phyloP scores from a whole-genome alignment of 2,329 filamentous ascomycete species.

The Helicocarpus griseus region DNA sequence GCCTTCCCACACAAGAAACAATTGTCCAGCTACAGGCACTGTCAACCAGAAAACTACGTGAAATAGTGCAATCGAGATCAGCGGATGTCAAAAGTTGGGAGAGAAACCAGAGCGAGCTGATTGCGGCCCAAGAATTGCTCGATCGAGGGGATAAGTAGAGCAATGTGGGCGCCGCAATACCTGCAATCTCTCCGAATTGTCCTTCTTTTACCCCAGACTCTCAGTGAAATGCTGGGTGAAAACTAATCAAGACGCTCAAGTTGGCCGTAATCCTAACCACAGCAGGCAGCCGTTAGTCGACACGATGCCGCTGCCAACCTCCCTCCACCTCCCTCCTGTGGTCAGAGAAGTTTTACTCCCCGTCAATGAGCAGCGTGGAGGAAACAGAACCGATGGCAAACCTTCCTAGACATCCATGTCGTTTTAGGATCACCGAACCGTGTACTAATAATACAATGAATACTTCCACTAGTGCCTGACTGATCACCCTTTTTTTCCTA shows the following conservation, averaged over 20 bases:
- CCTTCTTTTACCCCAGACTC: neutral
- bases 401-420: neutral
- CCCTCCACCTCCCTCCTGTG: neutral
- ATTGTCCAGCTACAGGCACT: slow-evolving; percentile 26
- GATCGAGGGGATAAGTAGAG: slow-evolving; percentile 16
- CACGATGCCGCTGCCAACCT: neutral
- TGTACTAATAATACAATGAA: neutral
- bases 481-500: neutral
- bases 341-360: neutral
- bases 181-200: neutral
- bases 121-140: slow-evolving; percentile 33
- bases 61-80: slow-evolving; percentile 28
- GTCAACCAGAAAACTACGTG: slow-evolving; percentile 26
- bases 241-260: neutral
- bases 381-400: neutral
- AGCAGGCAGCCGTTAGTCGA: neutral
- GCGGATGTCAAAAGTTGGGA: slow-evolving; percentile 21
- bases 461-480: neutral
- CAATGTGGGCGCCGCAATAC: neutral
- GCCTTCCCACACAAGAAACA: slow-evolving; percentile 16
- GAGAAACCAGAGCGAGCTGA: slow-evolving; percentile 29
- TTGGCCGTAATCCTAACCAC: neutral
- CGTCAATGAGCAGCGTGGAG: neutral
- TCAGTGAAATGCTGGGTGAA: neutral
- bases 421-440: neutral